These are phyloP conservation scores for Earliella scabrosa DNA, from an alignment of 1,284 basidiomycete genomes.

Conservation along the genomic window DNA sequence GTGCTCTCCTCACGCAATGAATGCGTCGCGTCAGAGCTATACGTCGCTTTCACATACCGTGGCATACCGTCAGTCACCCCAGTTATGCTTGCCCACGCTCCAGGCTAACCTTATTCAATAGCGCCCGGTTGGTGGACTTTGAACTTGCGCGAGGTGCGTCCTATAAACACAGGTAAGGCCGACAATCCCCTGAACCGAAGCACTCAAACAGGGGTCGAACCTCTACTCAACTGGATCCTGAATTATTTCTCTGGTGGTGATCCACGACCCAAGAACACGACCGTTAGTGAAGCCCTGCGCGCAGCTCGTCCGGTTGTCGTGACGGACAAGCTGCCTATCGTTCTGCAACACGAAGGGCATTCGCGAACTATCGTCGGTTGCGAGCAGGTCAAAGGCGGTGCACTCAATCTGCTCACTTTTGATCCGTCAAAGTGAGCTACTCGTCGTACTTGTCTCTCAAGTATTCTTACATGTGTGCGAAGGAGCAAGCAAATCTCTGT, in stretches of 20 bases:
- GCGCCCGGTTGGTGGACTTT: slow-evolving; percentile 70
- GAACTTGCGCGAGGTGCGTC: slow-evolving; percentile 47
- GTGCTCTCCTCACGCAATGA: not conserved
- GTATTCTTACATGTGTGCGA: too few relatives aligned
- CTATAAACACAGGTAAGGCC: too few relatives aligned
- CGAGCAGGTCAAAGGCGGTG: slow-evolving; percentile 63
- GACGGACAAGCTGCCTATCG: slow-evolving; percentile 74
- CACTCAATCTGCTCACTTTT: slow-evolving; percentile 70
- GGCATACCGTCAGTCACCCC: slow-evolving; percentile 71
- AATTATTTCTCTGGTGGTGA: slow-evolving; percentile 59
- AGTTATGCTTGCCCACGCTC: too few relatives aligned
- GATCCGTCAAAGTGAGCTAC: slow-evolving; percentile 75
- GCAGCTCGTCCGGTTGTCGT: slow-evolving; percentile 53
- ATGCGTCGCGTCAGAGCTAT: slow-evolving; percentile 51
- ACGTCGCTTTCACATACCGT: slow-evolving; percentile 70
- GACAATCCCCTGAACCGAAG: too few relatives aligned
- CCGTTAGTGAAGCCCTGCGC: slow-evolving; percentile 52
- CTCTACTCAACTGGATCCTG: slow-evolving; percentile 62
- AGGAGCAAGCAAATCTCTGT: slow-evolving; percentile 28
- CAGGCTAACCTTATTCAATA: too few relatives aligned
- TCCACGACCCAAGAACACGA: slow-evolving; percentile 30
- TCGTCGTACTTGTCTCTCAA: slow-evolving; percentile 9
- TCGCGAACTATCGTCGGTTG: slow-evolving; percentile 87
- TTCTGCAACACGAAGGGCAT: slow-evolving; percentile 83
- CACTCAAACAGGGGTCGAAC: slow-evolving; percentile 40